These are phyloP conservation scores for Pulveroboletus sp. DNA, from an alignment of 768 basidiomycete species.

Conservation along the genomic window DNA sequence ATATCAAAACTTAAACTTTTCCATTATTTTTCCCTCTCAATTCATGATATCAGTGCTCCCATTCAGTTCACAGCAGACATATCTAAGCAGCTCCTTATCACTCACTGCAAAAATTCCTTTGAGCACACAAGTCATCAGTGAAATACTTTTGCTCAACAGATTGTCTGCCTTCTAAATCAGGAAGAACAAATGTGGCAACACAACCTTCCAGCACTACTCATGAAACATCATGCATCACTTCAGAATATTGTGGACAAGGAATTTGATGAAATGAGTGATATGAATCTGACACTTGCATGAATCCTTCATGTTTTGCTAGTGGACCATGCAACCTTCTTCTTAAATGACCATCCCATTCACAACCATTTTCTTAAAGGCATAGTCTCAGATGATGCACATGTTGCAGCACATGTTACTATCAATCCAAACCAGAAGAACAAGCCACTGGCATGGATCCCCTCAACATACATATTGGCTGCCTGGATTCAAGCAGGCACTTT, in stretches of 20 bases:
- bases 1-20: slow-evolving; percentile 19
- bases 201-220: background rate
- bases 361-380: no score
- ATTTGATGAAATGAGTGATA: background rate
- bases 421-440: no score
- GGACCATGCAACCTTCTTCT: background rate
- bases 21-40: slow-evolving; percentile 9
- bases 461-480: no score
- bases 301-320: background rate
- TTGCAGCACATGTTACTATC: no score
- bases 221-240: background rate
- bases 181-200: slow-evolving; percentile 5
- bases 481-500: no score
- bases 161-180: slow-evolving; percentile 8
- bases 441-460: no score
- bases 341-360: no score
- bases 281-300: background rate
- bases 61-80: slow-evolving; percentile 30
- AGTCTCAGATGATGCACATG: no score
- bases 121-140: slow-evolving; percentile 22
- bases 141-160: slow-evolving; percentile 22
- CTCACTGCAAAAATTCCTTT: slow-evolving; percentile 26
- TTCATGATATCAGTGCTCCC: slow-evolving; percentile 13
- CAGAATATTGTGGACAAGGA: background rate
- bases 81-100: no score